Conservation (phyloP, 2,329 filamentous ascomycete species). For the Furcasterigmium sp. region DNA sequence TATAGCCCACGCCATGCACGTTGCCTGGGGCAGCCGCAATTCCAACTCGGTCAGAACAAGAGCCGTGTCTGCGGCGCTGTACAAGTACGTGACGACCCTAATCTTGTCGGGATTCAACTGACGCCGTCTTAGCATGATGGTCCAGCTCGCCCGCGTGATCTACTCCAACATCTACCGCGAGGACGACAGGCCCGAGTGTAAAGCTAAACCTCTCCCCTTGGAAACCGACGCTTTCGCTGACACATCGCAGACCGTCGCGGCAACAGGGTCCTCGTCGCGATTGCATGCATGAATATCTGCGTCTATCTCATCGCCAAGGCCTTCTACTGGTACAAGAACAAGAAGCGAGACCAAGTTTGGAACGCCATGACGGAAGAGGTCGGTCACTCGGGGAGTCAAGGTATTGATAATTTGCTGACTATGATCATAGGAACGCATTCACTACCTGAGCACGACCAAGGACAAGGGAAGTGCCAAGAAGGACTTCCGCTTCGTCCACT, state of each 20-base stretch:
- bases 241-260: slow-evolving; percentile 6
- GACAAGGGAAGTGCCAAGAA: slow-evolving; percentile 10
- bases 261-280: slow-evolving; percentile 14
- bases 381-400: background rate
- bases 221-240: background rate
- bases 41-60: slow-evolving; percentile 56
- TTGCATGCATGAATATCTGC: slow-evolving; percentile 15
- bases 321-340: slow-evolving; percentile 49
- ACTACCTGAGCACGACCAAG: slow-evolving; percentile 10
- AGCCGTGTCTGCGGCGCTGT: slow-evolving; percentile 58
- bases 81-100: slow-evolving; percentile 33
- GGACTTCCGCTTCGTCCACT: slow-evolving; percentile 11
- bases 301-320: slow-evolving; percentile 41
- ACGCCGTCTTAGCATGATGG: slow-evolving; percentile 30
- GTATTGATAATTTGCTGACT: background rate
- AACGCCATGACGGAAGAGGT: slow-evolving; percentile 36
- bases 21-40: slow-evolving; percentile 48
- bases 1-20: slow-evolving; percentile 40
- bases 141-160: slow-evolving; percentile 40
- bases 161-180: slow-evolving; percentile 41
- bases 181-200: slow-evolving; percentile 35
- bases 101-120: rapidly evolving
- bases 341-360: slow-evolving; percentile 40
- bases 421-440: slow-evolving; percentile 1
- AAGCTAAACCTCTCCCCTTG: background rate